Conservation (phyloP, 352 stramenopile species). For the Pythium biforme region DNA sequence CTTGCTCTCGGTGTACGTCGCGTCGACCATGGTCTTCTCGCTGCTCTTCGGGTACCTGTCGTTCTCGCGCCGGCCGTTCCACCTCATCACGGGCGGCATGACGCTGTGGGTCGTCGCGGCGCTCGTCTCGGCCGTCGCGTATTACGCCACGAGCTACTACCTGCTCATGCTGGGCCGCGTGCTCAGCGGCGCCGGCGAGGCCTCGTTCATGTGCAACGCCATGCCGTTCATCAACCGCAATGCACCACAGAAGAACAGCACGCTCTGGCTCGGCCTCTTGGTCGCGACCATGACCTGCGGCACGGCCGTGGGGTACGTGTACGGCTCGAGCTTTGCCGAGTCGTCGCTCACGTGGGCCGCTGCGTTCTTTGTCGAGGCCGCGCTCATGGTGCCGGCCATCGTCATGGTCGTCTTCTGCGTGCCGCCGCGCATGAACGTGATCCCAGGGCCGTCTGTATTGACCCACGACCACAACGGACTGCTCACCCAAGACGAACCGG, state of each 20-base stretch:
- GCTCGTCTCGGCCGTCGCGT: slow-evolving; percentile 80
- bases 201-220: slow-evolving; percentile 91
- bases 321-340: slow-evolving; percentile 65
- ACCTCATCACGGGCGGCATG: slow-evolving; percentile 88
- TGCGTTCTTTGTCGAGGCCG: slow-evolving; percentile 86
- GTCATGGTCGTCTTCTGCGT: slow-evolving; percentile 65
- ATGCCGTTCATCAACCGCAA: slow-evolving; percentile 92
- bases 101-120: slow-evolving; percentile 88
- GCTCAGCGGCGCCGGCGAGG: slow-evolving; percentile 88
- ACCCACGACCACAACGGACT: slow-evolving; percentile 13
- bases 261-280: slow-evolving; percentile 92
- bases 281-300: slow-evolving; percentile 90
- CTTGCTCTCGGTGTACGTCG: slow-evolving; percentile 91
- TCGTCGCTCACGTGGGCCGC: slow-evolving; percentile 66
- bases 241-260: slow-evolving; percentile 58
- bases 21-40: slow-evolving; percentile 86
- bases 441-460: slow-evolving; percentile 26
- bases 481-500: neutral
- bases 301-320: slow-evolving; percentile 85
- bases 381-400: slow-evolving; percentile 62
- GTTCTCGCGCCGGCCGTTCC: slow-evolving; percentile 86
- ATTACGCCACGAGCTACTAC: slow-evolving; percentile 80
- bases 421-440: slow-evolving; percentile 8
- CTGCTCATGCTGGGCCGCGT: slow-evolving; percentile 89
- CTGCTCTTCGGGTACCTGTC: slow-evolving; percentile 91